phyloP scores from a whole-genome alignment of 345 rosid species.

The Draba incana region DNA sequence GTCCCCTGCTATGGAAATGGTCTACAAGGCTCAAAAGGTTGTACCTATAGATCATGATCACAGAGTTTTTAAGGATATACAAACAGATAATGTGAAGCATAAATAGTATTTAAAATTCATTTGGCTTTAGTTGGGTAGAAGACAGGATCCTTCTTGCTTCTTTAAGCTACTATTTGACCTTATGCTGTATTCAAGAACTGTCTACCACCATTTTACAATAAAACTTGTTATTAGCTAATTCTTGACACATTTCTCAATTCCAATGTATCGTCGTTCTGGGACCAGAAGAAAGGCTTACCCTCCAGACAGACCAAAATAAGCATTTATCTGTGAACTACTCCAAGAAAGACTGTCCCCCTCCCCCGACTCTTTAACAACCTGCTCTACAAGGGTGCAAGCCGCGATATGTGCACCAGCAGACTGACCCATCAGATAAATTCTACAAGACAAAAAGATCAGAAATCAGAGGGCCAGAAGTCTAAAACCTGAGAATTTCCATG shows the following conservation, averaged over 20 bases:
- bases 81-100: slow-evolving; percentile 5
- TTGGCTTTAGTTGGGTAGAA: slow-evolving; percentile 5
- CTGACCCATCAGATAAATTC: slow-evolving; percentile 96
- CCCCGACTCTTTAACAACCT: slow-evolving; percentile 84
- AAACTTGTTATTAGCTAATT: not conserved
- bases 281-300: slow-evolving; percentile 56
- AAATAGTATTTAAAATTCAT: not conserved
- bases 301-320: slow-evolving; percentile 94
- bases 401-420: slow-evolving; percentile 99
- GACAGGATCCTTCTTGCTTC: slow-evolving; percentile 24
- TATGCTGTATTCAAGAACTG: not conserved
- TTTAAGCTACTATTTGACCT: not conserved
- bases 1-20: slow-evolving; percentile 84
- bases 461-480: slow-evolving; percentile 25
- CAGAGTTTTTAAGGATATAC: slow-evolving; percentile 4
- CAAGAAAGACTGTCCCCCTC: slow-evolving; percentile 75
- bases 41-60: slow-evolving; percentile 60
- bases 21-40: slow-evolving; percentile 82
- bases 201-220: slow-evolving; percentile 4
- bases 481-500: slow-evolving; percentile 2
- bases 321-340: slow-evolving; percentile 84
- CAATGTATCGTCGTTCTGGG: not conserved
- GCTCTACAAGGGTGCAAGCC: slow-evolving; percentile 86
- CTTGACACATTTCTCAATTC: slow-evolving; percentile 9
- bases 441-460: slow-evolving; percentile 39